Evolutionary conservation across 768 basidiomycete genomes (phyloP), one percentile per base, ranked within the genome.

Genomic region (Boletus pseudopeckii): DNA sequence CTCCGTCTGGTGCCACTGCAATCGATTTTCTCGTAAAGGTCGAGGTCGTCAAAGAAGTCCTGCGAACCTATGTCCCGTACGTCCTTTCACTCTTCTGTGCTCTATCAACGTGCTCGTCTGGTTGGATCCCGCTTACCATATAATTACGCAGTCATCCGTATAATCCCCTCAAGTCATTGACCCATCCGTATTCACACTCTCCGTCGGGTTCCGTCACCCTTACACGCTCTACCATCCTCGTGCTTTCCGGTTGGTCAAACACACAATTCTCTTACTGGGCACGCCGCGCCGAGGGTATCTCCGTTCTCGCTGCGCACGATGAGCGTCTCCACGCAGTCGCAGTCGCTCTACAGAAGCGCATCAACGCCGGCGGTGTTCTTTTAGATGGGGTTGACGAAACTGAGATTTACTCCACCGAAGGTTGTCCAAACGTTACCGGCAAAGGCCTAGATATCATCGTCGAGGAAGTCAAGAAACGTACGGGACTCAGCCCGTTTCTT

Each of bases 251-350:
- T 53, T 80, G 77, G 77, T 80, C 78, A 18, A 79, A 80, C 46
- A 79, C 77, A 9, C 79, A 80, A 52, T 79, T 79, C 46, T 80
- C 77, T 43, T 80, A 80, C 54, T 79, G 77, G 79, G 76, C 77
- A n/a, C 76, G 77, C 48, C 77, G 77, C 30, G 66, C 73, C 6
- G 79, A 80, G 62, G 78, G 76, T 28, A 73, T 79, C 42, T 78
- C 77, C 45, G 78, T 80, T 37, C 71, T 79, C 30, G 69, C 72
- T 15, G 56, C 67, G 37, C 71, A 75, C 41, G 77, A 79, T 56
- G 64, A 66, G 37, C 73, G 73, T 39, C 67, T 79, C 39, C 71
- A 63, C 22, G 65, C 73, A 24, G 74, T 80, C 38, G 73, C 73
- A 24, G 49, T 68, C 24, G 76, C 75, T 14, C 62, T 80, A 20